Evolutionary conservation across 495 filamentous ascomycete species (phyloP).

Genomic region (Penicilliopsis zonata): DNA sequence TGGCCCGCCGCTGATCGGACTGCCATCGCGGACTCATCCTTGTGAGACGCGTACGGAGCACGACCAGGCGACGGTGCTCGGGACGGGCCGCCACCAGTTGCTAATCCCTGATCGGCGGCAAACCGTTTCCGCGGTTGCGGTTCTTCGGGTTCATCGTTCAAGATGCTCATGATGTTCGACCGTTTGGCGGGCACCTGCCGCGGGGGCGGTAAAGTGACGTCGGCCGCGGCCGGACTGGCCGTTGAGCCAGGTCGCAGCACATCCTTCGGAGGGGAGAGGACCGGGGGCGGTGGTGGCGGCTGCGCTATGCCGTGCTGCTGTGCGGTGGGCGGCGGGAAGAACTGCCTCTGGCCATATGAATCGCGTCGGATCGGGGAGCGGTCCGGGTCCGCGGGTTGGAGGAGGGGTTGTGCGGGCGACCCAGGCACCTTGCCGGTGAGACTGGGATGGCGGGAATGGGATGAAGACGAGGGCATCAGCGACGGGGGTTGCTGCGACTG

Average conservation of each 20-base stretch:
- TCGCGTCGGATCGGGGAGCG: constrained; percentile 27
- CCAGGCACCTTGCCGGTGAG: constrained; percentile 24
- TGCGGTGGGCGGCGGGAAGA: constrained; percentile 13
- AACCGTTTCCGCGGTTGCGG: constrained; percentile 41
- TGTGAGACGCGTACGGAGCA: constrained; percentile 13
- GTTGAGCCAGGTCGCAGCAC: constrained; percentile 21
- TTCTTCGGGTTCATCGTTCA: constrained; percentile 47
- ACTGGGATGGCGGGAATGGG: constrained; percentile 32
- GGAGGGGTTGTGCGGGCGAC: constrained; percentile 21
- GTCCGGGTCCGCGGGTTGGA: constrained; percentile 23
- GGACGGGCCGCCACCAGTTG: constrained; percentile 8
- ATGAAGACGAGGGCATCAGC: constrained; percentile 10
- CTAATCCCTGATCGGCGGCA: constrained; percentile 23
- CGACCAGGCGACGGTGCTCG: constrained; percentile 15
- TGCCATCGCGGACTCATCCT: constrained; percentile 13
- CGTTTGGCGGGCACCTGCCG: constrained; percentile 41
- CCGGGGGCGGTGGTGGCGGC: constrained; percentile 20
- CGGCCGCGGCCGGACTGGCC: constrained; percentile 25
- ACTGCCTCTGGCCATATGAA: constrained; percentile 21
- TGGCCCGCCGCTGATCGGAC: constrained; percentile 8
- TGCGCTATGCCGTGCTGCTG: constrained; percentile 18
- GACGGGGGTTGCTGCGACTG: constrained; percentile 14
- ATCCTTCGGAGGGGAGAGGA: constrained; percentile 32
- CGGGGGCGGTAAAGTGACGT: too few relatives aligned
- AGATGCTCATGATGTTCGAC: constrained; percentile 46